These are phyloP conservation scores for Melaleuca quinquenervia DNA, from an alignment of 345 rosid genomes.

Conservation along the genomic window DNA sequence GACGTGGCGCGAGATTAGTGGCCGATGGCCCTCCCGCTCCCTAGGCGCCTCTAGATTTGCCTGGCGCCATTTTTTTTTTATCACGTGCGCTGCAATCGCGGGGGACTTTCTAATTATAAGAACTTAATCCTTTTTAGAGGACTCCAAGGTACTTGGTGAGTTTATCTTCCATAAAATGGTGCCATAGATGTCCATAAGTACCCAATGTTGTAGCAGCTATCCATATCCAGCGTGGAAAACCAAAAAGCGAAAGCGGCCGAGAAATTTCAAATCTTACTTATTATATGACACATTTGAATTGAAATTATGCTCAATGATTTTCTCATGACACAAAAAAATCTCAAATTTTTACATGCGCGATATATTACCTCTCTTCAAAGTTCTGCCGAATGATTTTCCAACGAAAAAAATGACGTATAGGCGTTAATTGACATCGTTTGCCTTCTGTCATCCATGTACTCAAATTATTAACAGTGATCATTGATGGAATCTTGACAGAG, in stretches of 20 bases:
- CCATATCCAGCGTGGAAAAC: neutral
- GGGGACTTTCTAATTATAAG: neutral
- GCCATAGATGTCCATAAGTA: too few species aligned
- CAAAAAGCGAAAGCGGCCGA: neutral
- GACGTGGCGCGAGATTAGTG: neutral
- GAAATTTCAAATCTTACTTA: too few species aligned
- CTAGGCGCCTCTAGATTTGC: neutral
- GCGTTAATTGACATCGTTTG: too few species aligned
- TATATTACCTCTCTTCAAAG: too few species aligned
- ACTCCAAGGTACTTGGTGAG: too few species aligned
- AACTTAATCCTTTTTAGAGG: neutral
- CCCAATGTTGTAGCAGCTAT: too few species aligned
- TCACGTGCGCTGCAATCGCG: neutral
- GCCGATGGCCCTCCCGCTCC: neutral
- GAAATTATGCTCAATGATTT: too few species aligned
- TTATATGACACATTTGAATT: too few species aligned
- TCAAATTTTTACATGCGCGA: too few species aligned
- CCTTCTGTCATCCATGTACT: accelerated
- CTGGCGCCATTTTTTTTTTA: accelerated
- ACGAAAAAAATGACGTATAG: too few species aligned
- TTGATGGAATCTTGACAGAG: neutral
- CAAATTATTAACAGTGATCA: accelerated
- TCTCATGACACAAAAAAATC: accelerated
- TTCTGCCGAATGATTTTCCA: too few species aligned
- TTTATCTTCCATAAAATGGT: too few species aligned